phyloP scores from a whole-genome alignment of 225 moss, liverwort and hornwort genomes.

The Ulota crispa region DNA sequence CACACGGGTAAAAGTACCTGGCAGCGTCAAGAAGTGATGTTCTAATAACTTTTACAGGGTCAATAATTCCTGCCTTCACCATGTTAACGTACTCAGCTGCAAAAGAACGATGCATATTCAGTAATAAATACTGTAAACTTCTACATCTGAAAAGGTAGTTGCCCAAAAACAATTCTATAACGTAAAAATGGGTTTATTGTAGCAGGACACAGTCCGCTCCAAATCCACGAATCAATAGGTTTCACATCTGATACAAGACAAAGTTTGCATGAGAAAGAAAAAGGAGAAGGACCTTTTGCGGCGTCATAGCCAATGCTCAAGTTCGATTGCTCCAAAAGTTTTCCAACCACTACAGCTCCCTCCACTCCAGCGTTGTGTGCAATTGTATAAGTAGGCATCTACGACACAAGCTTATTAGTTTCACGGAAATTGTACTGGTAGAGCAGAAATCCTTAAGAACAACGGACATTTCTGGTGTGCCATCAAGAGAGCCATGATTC shows the following conservation, averaged over 20 bases:
- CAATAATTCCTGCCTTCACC: slow-evolving; percentile 61
- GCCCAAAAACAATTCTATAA: not conserved
- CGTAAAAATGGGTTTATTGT: not conserved
- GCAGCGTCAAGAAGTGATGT: slow-evolving; percentile 53
- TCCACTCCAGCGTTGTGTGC: slow-evolving; percentile 59
- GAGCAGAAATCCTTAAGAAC: not conserved
- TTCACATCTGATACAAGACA: not conserved
- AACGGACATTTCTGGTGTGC: not conserved
- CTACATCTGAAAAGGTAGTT: not conserved
- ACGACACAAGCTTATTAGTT: not conserved
- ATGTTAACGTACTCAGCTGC: slow-evolving; percentile 61
- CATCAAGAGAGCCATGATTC: not conserved
- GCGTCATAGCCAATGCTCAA: slow-evolving; percentile 54
- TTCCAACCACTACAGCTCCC: slow-evolving; percentile 62
- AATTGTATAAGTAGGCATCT: slow-evolving; percentile 55
- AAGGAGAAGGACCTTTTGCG: slow-evolving; percentile 29
- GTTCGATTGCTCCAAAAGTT: slow-evolving; percentile 54
- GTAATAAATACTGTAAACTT: not conserved
- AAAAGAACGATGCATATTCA: not conserved
- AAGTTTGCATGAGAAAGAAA: not conserved
- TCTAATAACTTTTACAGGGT: slow-evolving; percentile 55
- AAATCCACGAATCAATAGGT: not conserved
- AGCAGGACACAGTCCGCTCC: not conserved
- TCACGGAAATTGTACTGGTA: not conserved
- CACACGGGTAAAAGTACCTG: slow-evolving; percentile 24